Evolutionary conservation across 768 basidiomycete species (phyloP).

Genomic region (Neoboletus brunneissimus): DNA sequence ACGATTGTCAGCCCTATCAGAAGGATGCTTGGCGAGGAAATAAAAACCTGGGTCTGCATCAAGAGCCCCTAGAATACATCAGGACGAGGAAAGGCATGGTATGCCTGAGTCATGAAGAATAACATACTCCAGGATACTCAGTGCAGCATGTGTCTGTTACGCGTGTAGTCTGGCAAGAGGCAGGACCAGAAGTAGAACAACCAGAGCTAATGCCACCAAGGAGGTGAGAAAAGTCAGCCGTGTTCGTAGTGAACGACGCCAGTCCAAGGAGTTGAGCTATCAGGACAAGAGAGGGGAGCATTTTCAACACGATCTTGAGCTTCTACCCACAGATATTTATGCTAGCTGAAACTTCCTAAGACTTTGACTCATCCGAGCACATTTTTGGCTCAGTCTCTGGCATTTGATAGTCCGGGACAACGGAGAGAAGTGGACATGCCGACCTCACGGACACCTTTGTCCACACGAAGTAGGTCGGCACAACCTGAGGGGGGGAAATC

Average conservation of each 20-base stretch:
- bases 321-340: slow-evolving; percentile 10
- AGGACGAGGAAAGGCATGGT: background rate
- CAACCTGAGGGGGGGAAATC: too few relatives aligned
- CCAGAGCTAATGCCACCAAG: slow-evolving; percentile 43
- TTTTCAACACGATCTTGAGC: background rate
- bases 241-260: slow-evolving; percentile 19
- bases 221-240: slow-evolving; percentile 22
- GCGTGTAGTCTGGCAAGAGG: slow-evolving; percentile 55
- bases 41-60: slow-evolving; percentile 49
- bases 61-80: slow-evolving; percentile 48
- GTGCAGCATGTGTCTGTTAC: slow-evolving; percentile 58
- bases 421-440: background rate
- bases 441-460: background rate
- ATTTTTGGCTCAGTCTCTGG: background rate
- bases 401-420: background rate
- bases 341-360: background rate
- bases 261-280: slow-evolving; percentile 21
- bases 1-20: slow-evolving; percentile 2
- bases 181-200: slow-evolving; percentile 47
- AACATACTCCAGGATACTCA: slow-evolving; percentile 61
- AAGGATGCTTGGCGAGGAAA: background rate
- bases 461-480: background rate
- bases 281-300: slow-evolving; percentile 21
- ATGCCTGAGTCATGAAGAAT: background rate
- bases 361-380: background rate